Conservation (phyloP, 2,329 filamentous ascomycete genomes). For the Didymella keratinophila region DNA sequence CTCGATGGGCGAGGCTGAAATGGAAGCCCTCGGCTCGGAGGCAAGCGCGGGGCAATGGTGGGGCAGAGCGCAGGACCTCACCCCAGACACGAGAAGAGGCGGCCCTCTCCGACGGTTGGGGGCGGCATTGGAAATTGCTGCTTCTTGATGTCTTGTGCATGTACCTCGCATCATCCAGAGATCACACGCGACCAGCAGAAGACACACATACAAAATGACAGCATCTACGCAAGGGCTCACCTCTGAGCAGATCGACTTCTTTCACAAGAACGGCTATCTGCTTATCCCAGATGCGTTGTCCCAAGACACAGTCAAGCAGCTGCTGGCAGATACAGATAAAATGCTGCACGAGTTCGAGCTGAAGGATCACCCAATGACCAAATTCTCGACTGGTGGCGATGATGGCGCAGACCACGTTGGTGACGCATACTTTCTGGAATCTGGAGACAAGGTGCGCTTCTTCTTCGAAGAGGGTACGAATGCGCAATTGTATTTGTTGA, state of each 20-base stretch:
- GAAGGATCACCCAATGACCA: slow-evolving; percentile 87
- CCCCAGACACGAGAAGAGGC: slow-evolving; percentile 20
- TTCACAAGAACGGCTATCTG: slow-evolving; percentile 87
- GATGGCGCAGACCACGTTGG: slow-evolving; percentile 77
- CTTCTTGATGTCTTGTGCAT: not conserved
- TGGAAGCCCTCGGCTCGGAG: slow-evolving; percentile 11
- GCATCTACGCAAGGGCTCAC: slow-evolving; percentile 65
- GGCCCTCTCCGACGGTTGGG: slow-evolving; percentile 35
- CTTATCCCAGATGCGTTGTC: slow-evolving; percentile 81
- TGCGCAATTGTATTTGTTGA: not conserved
- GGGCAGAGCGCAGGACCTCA: slow-evolving; percentile 13
- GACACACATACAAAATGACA: slow-evolving; percentile 26
- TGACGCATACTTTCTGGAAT: slow-evolving; percentile 91
- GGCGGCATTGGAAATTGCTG: slow-evolving; percentile 7
- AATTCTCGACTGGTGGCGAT: slow-evolving; percentile 85
- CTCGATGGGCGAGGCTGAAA: too few relatives aligned
- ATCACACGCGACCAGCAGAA: not conserved
- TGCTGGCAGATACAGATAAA: slow-evolving; percentile 76
- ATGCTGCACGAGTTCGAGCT: slow-evolving; percentile 80
- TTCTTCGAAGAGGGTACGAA: slow-evolving; percentile 83
- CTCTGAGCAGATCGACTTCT: slow-evolving; percentile 72
- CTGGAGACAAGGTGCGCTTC: slow-evolving; percentile 91
- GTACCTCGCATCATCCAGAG: not conserved
- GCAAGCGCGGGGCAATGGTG: slow-evolving; percentile 15
- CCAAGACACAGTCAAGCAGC: slow-evolving; percentile 67